Evolutionary conservation across 768 basidiomycete genomes (phyloP).

Genomic region (Tubosaeta brunneosetosa): DNA sequence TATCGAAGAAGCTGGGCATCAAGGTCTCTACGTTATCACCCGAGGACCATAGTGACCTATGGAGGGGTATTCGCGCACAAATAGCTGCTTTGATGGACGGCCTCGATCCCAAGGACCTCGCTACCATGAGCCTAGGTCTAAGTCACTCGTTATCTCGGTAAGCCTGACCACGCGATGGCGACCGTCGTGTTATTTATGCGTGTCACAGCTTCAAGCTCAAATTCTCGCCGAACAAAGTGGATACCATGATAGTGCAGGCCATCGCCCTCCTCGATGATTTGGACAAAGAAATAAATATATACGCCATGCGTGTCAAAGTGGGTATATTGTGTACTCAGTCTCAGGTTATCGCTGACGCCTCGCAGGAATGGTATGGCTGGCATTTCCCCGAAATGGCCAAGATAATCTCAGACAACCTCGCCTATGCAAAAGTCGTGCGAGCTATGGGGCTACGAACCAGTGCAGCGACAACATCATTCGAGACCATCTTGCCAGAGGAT

Average conservation of each 20-base stretch:
- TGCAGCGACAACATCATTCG: slow-evolving; percentile 79
- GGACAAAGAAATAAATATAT: slow-evolving; percentile 99
- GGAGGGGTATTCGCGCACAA: slow-evolving; percentile 93
- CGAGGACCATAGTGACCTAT: slow-evolving; percentile 71
- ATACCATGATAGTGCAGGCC: slow-evolving; percentile 99
- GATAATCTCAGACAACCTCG: slow-evolving; percentile 95
- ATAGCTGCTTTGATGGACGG: slow-evolving; percentile 84
- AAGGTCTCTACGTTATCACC: slow-evolving; percentile 64
- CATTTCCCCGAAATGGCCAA: slow-evolving; percentile 99
- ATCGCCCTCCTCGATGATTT: slow-evolving; percentile 96
- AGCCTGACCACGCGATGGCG: slow-evolving; percentile 15
- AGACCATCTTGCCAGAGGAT: slow-evolving; percentile 92
- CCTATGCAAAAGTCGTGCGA: slow-evolving; percentile 92
- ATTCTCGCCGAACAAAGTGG: slow-evolving; percentile 99
- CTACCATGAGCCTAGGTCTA: slow-evolving; percentile 96
- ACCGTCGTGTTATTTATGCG: slow-evolving; percentile 5
- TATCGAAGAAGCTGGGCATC: slow-evolving; percentile 91
- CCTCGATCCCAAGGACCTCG: slow-evolving; percentile 87
- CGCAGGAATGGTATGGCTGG: slow-evolving; percentile 99
- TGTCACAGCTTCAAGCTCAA: slow-evolving; percentile 88
- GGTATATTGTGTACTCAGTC: slow-evolving; percentile 11
- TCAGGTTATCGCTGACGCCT: not conserved
- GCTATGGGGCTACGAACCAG: slow-evolving; percentile 98
- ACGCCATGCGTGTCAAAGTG: slow-evolving; percentile 98
- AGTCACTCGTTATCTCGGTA: slow-evolving; percentile 95